phyloP scores from a whole-genome alignment of 345 rosid genomes.

The Mallotus nudiflorus region DNA sequence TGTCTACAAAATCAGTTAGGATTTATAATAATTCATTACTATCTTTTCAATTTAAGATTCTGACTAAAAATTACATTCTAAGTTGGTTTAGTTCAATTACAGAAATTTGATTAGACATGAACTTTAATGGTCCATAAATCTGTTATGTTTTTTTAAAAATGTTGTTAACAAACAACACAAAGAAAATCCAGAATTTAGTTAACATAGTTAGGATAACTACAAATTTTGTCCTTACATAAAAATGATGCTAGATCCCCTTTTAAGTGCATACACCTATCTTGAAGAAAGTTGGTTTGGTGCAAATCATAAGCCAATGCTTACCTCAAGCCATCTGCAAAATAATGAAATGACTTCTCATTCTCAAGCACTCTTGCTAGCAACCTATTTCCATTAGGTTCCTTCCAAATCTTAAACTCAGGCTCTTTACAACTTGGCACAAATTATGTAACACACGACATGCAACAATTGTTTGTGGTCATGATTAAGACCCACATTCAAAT shows the following conservation, averaged over 20 bases:
- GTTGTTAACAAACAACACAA: background rate
- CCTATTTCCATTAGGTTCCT: conserved; percentile 84
- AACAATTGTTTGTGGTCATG: conserved; percentile 96
- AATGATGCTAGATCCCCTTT: conserved; percentile 12
- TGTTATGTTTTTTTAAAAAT: no score
- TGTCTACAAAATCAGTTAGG: background rate
- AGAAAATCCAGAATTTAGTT: conserved; percentile 8
- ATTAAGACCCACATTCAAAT: conserved; percentile 85
- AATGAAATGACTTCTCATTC: conserved; percentile 76
- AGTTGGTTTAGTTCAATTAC: conserved; percentile 22
- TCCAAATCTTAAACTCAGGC: conserved; percentile 86
- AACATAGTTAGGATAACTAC: conserved; percentile 25
- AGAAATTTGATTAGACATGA: conserved; percentile 7
- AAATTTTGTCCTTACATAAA: conserved; percentile 19
- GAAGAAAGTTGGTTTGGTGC: conserved; percentile 90
- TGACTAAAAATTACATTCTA: conserved; percentile 7
- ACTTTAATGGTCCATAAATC: no score
- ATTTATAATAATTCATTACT: background rate
- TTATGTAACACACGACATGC: conserved; percentile 99
- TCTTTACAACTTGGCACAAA: conserved; percentile 89
- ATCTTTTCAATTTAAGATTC: background rate
- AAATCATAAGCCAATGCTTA: conserved; percentile 93
- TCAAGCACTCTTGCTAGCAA: conserved; percentile 66
- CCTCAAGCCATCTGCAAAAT: conserved; percentile 78
- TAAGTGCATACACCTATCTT: conserved; percentile 38